Base-by-base conservation (phyloP, 306 rosid species). In the Lablab purpureus region DNA sequence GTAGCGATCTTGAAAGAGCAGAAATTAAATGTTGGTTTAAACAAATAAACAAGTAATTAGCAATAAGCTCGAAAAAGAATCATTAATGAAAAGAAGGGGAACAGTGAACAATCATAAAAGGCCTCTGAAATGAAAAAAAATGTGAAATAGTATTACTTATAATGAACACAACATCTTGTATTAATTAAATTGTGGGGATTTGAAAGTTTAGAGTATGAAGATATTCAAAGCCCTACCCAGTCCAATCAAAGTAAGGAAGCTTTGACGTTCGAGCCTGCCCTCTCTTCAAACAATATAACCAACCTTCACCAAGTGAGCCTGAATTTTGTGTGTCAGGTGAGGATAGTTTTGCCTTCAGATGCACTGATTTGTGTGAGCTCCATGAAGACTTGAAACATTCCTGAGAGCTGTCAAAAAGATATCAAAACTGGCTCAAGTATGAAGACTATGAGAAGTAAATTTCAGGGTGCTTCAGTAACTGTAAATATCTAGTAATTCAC, bases 321-420 rank as follows among this genome's bases (percentile, higher is more conserved):
- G 89, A 86, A 71, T 84, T 89, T 64, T 86, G 83, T 11, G 76
- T 78, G 84, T 84, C 91, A 32, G 23, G 18, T 43, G 89, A 80
- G 15, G 87, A 71, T 23, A 46, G 80, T 84, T 91, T 92, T 58
- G 86, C 91, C 80, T 90, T 93, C 84, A 83, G 71, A 88, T 93
- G 99, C 81, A 89, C 93, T 7, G 98, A 74, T 74, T 91, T 95
- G 86, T 95, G 99, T 2, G 91, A 85, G 88, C 90, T 89, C 99
- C 99, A 95, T 23, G 98, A 93, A 52, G 90, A 88, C 87, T 95
- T 95, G 83, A 95, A 95, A 84, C 98, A 95, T 64, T 95, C 98
- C 89, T 95, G 99, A 52, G 99, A 65, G 81, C 99, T 95, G 90
- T 85, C 85, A 80, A 73, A n/a, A 78, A 81, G 55, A 82, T 65